Evolutionary conservation across 2,329 filamentous ascomycete genomes (phyloP), one percentile per base, ranked within the genome.

Genomic region (Furcasterigmium furcatum): DNA sequence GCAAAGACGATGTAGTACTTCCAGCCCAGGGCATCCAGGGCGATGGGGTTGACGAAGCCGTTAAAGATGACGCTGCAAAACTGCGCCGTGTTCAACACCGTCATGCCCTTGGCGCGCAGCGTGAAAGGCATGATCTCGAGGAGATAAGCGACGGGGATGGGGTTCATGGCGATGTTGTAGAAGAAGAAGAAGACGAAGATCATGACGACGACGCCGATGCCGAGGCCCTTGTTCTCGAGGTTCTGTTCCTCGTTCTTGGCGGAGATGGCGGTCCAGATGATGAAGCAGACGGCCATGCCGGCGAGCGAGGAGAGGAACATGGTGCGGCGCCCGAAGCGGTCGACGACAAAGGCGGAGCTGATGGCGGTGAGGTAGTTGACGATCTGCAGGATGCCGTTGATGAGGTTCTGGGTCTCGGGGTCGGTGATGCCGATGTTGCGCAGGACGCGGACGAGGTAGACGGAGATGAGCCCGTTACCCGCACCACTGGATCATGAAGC

Each of bases 51-150:
- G 30, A 66, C 67, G 43, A 66, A 71, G 44, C 63, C 61, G 51
- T 71, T 70, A 53, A 70, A 70, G 38, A 57, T 52, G 25, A 55
- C 45, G 4, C 52, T 54, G 22, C 54, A 43, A 7, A 57, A 52
- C 3, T 54, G 52, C 24, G 55, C 53, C 13, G 54, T 47, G 36
- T 58, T 59, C 55, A 43, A 59, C 43, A 48, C 54, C 30, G 61
- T 57, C 30, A 63, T 51, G 6, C 63, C 66, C 46, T 56, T 59
- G 7, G 58, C 55, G 35, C 68, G 64, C 12, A 68, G 54, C 16
- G 58, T 56, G 48, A 58, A 70, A 0, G 66, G 67, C 13, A 71
- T 55, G 48, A 76, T 72, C 54, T 76, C 72, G 41, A 68, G 65
- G 13, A 62, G 60, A 55, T 74, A 76, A 14, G 63, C 63, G 34